Base-by-base conservation (phyloP, 1,284 basidiomycete genomes). In the Sanghuangporus sanghuang region DNA sequence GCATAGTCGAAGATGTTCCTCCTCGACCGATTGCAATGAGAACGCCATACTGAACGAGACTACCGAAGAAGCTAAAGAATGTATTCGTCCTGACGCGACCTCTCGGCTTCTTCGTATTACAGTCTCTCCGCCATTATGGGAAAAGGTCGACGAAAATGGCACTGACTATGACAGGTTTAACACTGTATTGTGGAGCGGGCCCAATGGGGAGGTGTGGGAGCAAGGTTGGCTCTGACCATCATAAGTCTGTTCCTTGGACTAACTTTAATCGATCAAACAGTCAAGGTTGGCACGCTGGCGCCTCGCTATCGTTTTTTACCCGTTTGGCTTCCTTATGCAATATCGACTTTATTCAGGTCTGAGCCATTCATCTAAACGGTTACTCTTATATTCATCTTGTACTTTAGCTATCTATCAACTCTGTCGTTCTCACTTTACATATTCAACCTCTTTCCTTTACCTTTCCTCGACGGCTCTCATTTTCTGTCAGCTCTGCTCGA, bases 391-490 rank as follows among this genome's bases (percentile, higher is more conserved):
- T 14, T 67, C 40, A 64, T 18, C 32, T 39, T 5, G 18, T 40
- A 3, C 23, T 62, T 1, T 68, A 91, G 90, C 62, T 92, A 92
- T 67, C 72, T 87, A 61, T 74, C 77, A 42, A 80, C 81, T 69
- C 78, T 87, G 0, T 85, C 83, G 21, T 72, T 90, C 27, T 90
- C 89, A 1, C 77, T 92, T 0, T 92, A 81, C 71, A 73, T 90
- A 65, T 83, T 92, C 73, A 92, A 92, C 72, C 79, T 89, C 27
- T 76, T 92, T 9, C 89, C 90, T 0, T 71, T 92, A 21, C 79
- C 81, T 1, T 73, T 76, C 55, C 76, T 92, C 35, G 90, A 92
- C 63, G 89, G 90, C 35, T 72, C 75, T 7, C 80, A 85, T 66
- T 72, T 85, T 23, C 74, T 87, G 3, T 69, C 68, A 9, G 71